Conservation (phyloP, 2,329 filamentous ascomycete genomes). For the Aureobasidium melanogenum region DNA sequence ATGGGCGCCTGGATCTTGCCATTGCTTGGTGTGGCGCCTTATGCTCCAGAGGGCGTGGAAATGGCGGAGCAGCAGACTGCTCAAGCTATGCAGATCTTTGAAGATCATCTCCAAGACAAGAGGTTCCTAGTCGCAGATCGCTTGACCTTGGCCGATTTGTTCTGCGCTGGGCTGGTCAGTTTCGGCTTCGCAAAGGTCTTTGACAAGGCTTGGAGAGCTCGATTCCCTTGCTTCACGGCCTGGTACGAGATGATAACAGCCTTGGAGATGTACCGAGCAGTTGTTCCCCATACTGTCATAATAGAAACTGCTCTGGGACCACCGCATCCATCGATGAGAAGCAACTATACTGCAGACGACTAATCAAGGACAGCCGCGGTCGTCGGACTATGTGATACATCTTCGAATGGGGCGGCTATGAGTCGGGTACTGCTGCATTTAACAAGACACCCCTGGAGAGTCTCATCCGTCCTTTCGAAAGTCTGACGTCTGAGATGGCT, state of each 20-base stretch:
- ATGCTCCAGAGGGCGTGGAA: constrained; percentile 28
- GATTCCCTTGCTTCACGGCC: constrained; percentile 32
- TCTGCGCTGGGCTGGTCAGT: constrained; percentile 65
- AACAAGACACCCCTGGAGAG: no score
- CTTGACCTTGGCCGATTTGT: constrained; percentile 70
- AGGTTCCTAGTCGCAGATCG: not conserved
- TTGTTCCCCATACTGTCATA: not conserved
- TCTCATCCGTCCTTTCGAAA: no score
- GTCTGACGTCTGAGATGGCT: no score
- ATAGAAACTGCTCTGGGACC: not conserved
- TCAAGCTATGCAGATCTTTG: constrained; percentile 19
- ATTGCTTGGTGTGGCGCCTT: not conserved
- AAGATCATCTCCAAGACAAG: constrained; percentile 52
- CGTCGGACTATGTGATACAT: no score
- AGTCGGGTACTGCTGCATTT: no score
- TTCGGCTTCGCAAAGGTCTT: constrained; percentile 92
- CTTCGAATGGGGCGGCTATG: not conserved
- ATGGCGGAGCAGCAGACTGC: constrained; percentile 47
- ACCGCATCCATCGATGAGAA: not conserved
- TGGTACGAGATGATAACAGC: not conserved
- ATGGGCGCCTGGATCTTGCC: constrained; percentile 46
- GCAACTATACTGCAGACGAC: not conserved
- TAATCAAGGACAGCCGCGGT: not conserved
- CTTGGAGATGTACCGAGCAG: not conserved
- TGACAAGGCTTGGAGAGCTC: constrained; percentile 79